phyloP scores from a whole-genome alignment of 306 rosid genomes.

The Ormosia semicastrata region DNA sequence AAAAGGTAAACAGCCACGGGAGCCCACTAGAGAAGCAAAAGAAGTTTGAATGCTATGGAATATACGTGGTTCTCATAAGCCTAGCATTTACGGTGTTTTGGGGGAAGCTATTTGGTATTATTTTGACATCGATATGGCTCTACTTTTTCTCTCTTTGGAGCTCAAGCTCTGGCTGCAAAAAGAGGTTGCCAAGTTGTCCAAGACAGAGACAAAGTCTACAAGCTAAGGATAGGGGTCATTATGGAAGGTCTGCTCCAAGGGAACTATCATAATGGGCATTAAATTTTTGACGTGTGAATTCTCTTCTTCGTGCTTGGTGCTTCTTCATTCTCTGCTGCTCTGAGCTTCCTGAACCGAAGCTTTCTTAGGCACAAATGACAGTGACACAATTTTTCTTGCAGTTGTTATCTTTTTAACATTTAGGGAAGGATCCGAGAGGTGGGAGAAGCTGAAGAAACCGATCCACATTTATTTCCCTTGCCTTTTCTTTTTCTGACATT shows the following conservation, averaged over 20 bases:
- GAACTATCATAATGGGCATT: slow-evolving; percentile 35
- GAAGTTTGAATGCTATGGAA: slow-evolving; percentile 28
- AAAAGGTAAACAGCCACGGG: background rate
- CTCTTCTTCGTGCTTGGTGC: slow-evolving; percentile 38
- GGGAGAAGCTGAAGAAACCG: slow-evolving; percentile 20
- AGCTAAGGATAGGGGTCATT: slow-evolving; percentile 27
- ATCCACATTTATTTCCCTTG: slow-evolving; percentile 26
- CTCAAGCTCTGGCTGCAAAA: slow-evolving; percentile 9
- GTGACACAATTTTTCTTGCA: slow-evolving; percentile 20
- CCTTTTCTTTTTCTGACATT: slow-evolving; percentile 6
- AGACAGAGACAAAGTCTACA: slow-evolving; percentile 25
- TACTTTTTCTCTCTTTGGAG: slow-evolving; percentile 34
- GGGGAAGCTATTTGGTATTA: slow-evolving; percentile 57
- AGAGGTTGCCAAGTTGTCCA: slow-evolving; percentile 17
- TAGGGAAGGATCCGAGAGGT: background rate
- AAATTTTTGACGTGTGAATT: slow-evolving; percentile 36
- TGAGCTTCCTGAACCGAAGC: slow-evolving; percentile 14
- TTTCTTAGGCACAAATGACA: slow-evolving; percentile 21
- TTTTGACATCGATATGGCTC: slow-evolving; percentile 51
- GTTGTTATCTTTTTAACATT: slow-evolving; percentile 1
- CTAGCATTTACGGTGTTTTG: slow-evolving; percentile 53
- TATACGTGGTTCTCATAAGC: slow-evolving; percentile 51
- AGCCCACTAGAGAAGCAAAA: slow-evolving; percentile 31
- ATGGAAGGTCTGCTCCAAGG: slow-evolving; percentile 36
- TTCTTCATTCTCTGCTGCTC: slow-evolving; percentile 23